Conservation (phyloP, 768 basidiomycete genomes). For the Amanita thiersii region DNA sequence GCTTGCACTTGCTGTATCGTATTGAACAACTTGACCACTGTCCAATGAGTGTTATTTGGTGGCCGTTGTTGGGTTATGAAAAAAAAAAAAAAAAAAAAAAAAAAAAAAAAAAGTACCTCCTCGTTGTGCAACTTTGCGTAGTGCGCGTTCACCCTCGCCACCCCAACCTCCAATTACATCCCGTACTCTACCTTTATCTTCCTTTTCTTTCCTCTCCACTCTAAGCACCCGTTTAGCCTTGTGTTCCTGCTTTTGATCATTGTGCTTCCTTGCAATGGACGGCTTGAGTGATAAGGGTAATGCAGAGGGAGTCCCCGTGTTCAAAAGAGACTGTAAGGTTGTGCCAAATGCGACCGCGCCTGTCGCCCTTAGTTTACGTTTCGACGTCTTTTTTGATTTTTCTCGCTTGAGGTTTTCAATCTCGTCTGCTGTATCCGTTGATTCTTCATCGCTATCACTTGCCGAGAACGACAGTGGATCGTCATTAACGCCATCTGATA, state of each 20-base stretch:
- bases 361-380: slow-evolving; percentile 78
- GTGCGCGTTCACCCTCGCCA: slow-evolving; percentile 66
- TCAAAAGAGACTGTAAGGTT: slow-evolving; percentile 63
- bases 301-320: slow-evolving; percentile 61
- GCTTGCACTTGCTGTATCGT: slow-evolving; percentile 77
- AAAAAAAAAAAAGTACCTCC: slow-evolving; percentile 46
- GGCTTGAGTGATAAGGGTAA: slow-evolving; percentile 76
- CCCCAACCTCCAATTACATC: slow-evolving; percentile 89
- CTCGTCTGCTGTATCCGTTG: slow-evolving; percentile 55
- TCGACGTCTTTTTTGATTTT: slow-evolving; percentile 75
- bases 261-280: slow-evolving; percentile 55
- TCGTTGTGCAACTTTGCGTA: slow-evolving; percentile 79
- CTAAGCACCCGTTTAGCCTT: slow-evolving; percentile 67
- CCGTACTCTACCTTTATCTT: slow-evolving; percentile 57
- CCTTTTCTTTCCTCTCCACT: slow-evolving; percentile 64
- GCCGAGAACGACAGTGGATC: slow-evolving; percentile 16
- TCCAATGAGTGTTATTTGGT: no score
- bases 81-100: slow-evolving; percentile 4
- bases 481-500: slow-evolving; percentile 12
- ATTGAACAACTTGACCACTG: slow-evolving; percentile 84
- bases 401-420: slow-evolving; percentile 41
- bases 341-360: slow-evolving; percentile 66
- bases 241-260: slow-evolving; percentile 68
- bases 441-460: slow-evolving; percentile 17
- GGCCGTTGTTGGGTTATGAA: not conserved